Conservation (phyloP, 345 rosid species). For the Combretum micranthum region DNA sequence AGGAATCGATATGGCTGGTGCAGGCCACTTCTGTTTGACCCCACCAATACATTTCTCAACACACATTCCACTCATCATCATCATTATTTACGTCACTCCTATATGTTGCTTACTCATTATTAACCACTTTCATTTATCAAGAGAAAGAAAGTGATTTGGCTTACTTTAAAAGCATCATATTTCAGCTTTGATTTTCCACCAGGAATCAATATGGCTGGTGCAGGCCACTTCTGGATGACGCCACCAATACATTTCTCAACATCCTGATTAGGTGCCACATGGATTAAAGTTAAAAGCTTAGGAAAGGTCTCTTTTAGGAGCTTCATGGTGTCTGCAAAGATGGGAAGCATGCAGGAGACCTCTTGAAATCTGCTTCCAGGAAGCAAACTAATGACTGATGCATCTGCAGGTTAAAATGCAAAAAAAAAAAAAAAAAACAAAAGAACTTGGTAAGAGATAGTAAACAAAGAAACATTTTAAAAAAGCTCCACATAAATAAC, state of each 20-base stretch:
- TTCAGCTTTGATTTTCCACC: conserved; percentile 57
- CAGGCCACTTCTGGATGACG: conserved; percentile 58
- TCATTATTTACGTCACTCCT: too few species aligned
- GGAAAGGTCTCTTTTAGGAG: conserved; percentile 44
- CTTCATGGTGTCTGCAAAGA: conserved; percentile 46
- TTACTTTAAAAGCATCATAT: conserved; percentile 71
- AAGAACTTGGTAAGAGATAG: conserved; percentile 5
- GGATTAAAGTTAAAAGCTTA: conserved; percentile 47
- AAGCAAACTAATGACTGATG: conserved; percentile 57
- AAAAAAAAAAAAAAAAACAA: too few species aligned
- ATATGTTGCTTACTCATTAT: too few species aligned
- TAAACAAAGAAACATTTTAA: background rate
- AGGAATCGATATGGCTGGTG: conserved; percentile 57
- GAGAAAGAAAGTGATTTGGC: conserved; percentile 17
- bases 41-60: conserved; percentile 45
- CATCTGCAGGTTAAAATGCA: conserved; percentile 34
- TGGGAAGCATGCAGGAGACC: conserved; percentile 80
- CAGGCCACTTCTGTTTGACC: conserved; percentile 58
- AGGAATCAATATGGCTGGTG: conserved; percentile 58
- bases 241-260: conserved; percentile 45
- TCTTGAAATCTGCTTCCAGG: conserved; percentile 98
- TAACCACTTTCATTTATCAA: conserved; percentile 1
- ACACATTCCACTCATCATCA: background rate
- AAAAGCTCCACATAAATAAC: too few species aligned
- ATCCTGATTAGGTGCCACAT: conserved; percentile 68